phyloP scores from a whole-genome alignment of 495 filamentous ascomycete genomes.

The Tuber brumale region DNA sequence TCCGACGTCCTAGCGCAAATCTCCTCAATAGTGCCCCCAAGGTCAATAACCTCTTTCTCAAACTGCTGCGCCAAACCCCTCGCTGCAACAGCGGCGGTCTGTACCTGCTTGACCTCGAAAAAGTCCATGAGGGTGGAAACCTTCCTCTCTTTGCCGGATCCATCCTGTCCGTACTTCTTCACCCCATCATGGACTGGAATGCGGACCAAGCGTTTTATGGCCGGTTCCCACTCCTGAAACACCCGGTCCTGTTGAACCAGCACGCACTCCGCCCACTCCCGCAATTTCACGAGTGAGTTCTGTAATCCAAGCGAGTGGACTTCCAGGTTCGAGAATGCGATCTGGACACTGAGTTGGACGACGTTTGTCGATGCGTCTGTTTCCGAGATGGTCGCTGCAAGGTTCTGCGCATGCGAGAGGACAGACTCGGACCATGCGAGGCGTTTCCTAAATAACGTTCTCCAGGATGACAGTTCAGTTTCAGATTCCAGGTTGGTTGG shows the following conservation, averaged over 20 bases:
- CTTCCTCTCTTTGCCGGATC: constrained; percentile 41
- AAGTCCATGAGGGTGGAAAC: constrained; percentile 53
- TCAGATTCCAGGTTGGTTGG: constrained; percentile 35
- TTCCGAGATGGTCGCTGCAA: constrained; percentile 45
- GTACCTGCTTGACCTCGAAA: constrained; percentile 53
- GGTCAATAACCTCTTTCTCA: constrained; percentile 48
- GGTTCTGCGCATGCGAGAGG: constrained; percentile 22
- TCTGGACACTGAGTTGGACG: constrained; percentile 55
- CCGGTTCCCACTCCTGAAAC: constrained; percentile 53
- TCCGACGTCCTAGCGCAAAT: constrained; percentile 52
- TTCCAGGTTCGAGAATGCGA: constrained; percentile 65
- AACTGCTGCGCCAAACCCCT: constrained; percentile 50
- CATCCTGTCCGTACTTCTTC: constrained; percentile 46
- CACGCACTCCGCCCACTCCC: constrained; percentile 56
- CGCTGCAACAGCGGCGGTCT: constrained; percentile 51
- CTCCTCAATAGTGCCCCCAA: constrained; percentile 50
- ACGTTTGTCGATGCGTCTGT: constrained; percentile 53
- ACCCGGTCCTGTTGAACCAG: constrained; percentile 54
- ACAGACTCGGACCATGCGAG: constrained; percentile 39
- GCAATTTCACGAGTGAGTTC: constrained; percentile 55
- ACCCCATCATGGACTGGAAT: constrained; percentile 60
- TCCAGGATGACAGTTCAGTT: constrained; percentile 38
- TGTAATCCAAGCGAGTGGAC: constrained; percentile 58
- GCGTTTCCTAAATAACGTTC: constrained; percentile 40
- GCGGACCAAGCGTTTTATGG: constrained; percentile 49